phyloP scores from a whole-genome alignment of 805 yeast species.

The Lachancea cidri region DNA sequence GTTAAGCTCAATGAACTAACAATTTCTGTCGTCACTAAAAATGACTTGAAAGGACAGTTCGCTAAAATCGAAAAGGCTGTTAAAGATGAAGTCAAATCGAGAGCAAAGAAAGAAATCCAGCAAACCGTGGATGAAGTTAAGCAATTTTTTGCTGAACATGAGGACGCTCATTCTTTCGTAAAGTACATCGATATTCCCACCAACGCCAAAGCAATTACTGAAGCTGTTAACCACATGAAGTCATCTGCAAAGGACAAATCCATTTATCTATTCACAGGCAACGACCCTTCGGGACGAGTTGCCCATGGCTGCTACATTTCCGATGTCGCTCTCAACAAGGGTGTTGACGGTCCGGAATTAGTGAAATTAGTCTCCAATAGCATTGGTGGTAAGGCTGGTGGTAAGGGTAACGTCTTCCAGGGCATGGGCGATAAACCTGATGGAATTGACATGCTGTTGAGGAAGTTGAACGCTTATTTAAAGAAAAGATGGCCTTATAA shows the following conservation, averaged over 20 bases:
- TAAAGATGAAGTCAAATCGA: constrained; percentile 81
- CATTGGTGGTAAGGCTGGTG: constrained; percentile 98
- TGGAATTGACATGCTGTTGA: constrained; percentile 69
- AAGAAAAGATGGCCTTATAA: constrained; percentile 45
- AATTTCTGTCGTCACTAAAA: constrained; percentile 78
- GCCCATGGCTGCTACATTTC: constrained; percentile 95
- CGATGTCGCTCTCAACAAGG: constrained; percentile 60
- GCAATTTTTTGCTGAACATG: constrained; percentile 53
- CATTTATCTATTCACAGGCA: constrained; percentile 75
- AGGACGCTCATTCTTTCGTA: constrained; percentile 55
- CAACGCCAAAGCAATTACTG: constrained; percentile 91
- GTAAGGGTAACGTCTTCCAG: constrained; percentile 93
- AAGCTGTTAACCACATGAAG: constrained; percentile 81
- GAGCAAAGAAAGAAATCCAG: constrained; percentile 84
- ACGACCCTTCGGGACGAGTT: constrained; percentile 57
- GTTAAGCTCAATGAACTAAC: constrained; percentile 77
- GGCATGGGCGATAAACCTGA: constrained; percentile 88
- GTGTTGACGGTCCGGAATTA: constrained; percentile 69
- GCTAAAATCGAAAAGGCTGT: constrained; percentile 75
- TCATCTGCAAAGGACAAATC: constrained; percentile 69
- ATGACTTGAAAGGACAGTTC: constrained; percentile 67
- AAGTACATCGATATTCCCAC: constrained; percentile 65
- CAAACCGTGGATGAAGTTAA: constrained; percentile 73
- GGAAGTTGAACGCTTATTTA: constrained; percentile 57
- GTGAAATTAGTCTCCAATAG: constrained; percentile 63